Conservation (phyloP, 371 early-diverging fungal genomes). For the Mortierella sp. region DNA sequence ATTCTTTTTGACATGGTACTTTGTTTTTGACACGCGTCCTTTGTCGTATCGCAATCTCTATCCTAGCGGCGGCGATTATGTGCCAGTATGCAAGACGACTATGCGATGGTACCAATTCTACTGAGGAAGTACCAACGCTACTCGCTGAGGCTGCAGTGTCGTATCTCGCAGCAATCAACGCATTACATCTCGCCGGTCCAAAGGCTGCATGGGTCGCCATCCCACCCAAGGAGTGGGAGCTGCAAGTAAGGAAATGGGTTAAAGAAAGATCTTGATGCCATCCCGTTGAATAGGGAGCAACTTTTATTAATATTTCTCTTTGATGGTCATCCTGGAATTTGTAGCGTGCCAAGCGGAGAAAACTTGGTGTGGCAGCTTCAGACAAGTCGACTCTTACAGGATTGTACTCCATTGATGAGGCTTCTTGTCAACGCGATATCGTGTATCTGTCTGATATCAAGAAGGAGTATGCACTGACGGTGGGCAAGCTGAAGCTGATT, state of each 20-base stretch:
- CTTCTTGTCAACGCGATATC: not conserved
- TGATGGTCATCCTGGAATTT: too few species aligned
- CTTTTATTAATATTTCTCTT: too few species aligned
- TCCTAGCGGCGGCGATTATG: conserved; percentile 38
- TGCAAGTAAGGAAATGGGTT: not conserved
- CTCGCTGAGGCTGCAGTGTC: conserved; percentile 17
- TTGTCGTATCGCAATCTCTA: not conserved
- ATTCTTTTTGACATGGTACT: too few species aligned
- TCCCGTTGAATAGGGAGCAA: too few species aligned
- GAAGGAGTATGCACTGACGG: conserved; percentile 29
- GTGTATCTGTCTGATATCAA: conserved; percentile 24
- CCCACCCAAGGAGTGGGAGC: not conserved
- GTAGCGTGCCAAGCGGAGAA: conserved; percentile 14
- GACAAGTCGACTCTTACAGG: too few species aligned
- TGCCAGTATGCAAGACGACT: conserved; percentile 36
- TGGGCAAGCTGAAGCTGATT: conserved; percentile 30
- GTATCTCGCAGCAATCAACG: conserved; percentile 41
- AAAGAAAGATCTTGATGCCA: too few species aligned
- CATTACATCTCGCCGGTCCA: conserved; percentile 29
- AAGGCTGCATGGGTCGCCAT: conserved; percentile 31
- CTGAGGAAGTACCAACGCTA: conserved; percentile 14
- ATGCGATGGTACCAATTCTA: conserved; percentile 7
- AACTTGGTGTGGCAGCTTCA: not conserved
- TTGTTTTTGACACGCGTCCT: not conserved
- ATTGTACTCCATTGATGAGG: not conserved